A percentile compares a stretch with the other conserved stretches of the same genome.
These are phyloP conservation scores for Seiridium cupressi DNA, from an alignment of 2,329 filamentous ascomycete genomes.

Conservation along the genomic window DNA sequence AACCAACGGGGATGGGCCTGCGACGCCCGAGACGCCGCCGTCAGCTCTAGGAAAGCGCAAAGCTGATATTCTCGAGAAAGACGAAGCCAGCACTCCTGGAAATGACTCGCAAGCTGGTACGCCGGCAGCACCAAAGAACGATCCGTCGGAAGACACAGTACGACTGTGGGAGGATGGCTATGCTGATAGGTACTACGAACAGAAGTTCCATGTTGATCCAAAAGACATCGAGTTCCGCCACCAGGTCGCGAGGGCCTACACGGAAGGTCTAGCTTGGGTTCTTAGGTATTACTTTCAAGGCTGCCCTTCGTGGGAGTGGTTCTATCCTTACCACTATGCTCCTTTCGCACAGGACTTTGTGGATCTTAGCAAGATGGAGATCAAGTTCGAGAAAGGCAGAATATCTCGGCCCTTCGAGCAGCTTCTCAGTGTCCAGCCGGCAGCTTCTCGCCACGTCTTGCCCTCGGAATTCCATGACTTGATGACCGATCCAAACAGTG, in stretches of 20 bases:
- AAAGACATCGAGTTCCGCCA: constrained; percentile 83
- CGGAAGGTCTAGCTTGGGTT: constrained; percentile 94
- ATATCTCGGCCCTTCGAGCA: constrained; percentile 95
- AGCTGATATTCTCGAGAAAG: constrained; percentile 65
- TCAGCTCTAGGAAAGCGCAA: constrained; percentile 74
- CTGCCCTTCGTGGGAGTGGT: constrained; percentile 98
- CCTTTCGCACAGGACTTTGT: constrained; percentile 96
- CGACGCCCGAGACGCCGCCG: constrained; percentile 36
- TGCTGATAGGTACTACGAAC: constrained; percentile 91
- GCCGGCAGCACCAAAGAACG: constrained; percentile 50
- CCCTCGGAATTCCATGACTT: constrained; percentile 84
- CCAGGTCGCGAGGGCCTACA: constrained; percentile 86
- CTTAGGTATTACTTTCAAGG: constrained; percentile 97
- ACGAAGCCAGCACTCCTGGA: constrained; percentile 56
- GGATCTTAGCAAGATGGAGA: constrained; percentile 73
- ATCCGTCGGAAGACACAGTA: constrained; percentile 74
- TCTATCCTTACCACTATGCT: constrained; percentile 97
- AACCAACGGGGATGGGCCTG: constrained; percentile 21
- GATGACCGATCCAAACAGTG: constrained; percentile 84
- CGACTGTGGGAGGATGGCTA: constrained; percentile 95
- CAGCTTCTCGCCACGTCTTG: constrained; percentile 87
- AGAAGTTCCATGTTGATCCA: constrained; percentile 86
- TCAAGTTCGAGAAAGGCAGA: constrained; percentile 79
- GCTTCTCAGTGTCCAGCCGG: constrained; percentile 95
- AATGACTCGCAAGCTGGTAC: constrained; percentile 54